Base-by-base conservation (phyloP, 106 monocot species). In the Posidonia australis region DNA sequence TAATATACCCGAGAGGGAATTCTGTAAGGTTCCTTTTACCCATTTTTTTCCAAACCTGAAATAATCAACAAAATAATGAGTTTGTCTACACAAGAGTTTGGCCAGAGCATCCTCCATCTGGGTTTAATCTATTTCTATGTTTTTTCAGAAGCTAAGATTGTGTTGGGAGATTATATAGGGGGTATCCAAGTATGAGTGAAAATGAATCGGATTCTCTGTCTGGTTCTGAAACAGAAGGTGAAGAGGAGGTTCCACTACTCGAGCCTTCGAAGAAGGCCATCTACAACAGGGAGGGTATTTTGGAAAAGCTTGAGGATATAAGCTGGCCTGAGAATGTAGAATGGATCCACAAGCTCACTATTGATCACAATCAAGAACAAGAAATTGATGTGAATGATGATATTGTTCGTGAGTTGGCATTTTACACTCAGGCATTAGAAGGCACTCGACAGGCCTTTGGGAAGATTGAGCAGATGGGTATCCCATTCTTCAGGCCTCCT, bases 221-320 rank as follows among this genome's bases (percentile, higher is more conserved):
- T 0, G 81, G 70, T 23, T 93, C 81, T 28, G 93, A 86, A 22
- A 75, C 77, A 30, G 93, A 80, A 54, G 32, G 65, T 9, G 93
- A 89, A 51, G 79, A 85, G 43, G 52, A 85, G 43, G 52, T 68
- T 14, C 54, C 64, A 23, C 16, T 71, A 18, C n/a, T 69, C 5
- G 83, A 84, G 58, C 86, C 93, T 55, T 76, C 77, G 46, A 84
- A 89, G 56, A 80, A 63, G 52, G 89, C 86, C 48, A 64, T 89
- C 12, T 76, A 89, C 70, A 94, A 94, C 76, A 74, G 28, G 58
- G 89, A 94, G 27, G 93, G 77, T 26, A 79, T 94, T 65, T 74
- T 89, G 10, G 93, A 94, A 49, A 94, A 89, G 51, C 77, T 89
- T 13, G 86, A 94, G 43, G 93, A 94, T 51, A 89, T 94, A 57